Evolutionary conservation across 148 eudicot genomes (phyloP).

Genomic region (Fagopyrum tataricum): DNA sequence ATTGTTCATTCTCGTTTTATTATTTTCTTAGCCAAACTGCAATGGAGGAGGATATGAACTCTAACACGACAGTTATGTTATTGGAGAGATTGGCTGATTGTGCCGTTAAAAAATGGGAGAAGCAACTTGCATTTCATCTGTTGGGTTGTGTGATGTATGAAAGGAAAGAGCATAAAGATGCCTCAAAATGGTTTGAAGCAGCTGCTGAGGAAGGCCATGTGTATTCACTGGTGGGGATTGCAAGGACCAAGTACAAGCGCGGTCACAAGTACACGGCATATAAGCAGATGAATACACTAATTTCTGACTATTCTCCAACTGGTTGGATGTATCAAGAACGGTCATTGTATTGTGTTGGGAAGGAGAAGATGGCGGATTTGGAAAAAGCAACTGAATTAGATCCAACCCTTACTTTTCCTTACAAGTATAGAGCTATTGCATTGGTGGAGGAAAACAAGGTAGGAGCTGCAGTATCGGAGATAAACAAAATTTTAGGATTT

Average conservation of each 20-base stretch:
- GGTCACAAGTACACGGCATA: slow-evolving; percentile 73
- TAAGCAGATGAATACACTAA: slow-evolving; percentile 49
- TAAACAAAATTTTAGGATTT: slow-evolving; percentile 58
- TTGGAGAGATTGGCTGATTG: slow-evolving; percentile 63
- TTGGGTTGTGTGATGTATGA: slow-evolving; percentile 73
- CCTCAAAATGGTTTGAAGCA: slow-evolving; percentile 63
- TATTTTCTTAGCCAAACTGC: slow-evolving; percentile 72
- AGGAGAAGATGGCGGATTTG: slow-evolving; percentile 57
- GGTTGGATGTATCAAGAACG: slow-evolving; percentile 97
- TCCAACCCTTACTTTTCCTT: slow-evolving; percentile 72
- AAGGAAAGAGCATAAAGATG: slow-evolving; percentile 65
- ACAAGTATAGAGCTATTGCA: slow-evolving; percentile 61
- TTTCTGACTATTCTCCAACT: slow-evolving; percentile 45
- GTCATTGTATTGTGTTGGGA: slow-evolving; percentile 62
- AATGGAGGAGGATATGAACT: slow-evolving; percentile 53
- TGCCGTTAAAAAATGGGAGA: slow-evolving; percentile 63
- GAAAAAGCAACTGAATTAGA: slow-evolving; percentile 58
- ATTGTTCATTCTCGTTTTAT: slow-evolving; percentile 65
- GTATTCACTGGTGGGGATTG: slow-evolving; percentile 73
- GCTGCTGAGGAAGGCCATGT: slow-evolving; percentile 65
- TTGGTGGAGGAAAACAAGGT: slow-evolving; percentile 43
- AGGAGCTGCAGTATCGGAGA: slow-evolving; percentile 53
- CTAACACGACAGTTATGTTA: slow-evolving; percentile 45
- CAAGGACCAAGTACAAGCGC: slow-evolving; percentile 67
- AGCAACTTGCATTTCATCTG: slow-evolving; percentile 69